Percentiles rank a stretch among this genome's conserved stretches.
Conservation (phyloP, 2,329 filamentous ascomycete genomes). For the Curvularia sp. region DNA sequence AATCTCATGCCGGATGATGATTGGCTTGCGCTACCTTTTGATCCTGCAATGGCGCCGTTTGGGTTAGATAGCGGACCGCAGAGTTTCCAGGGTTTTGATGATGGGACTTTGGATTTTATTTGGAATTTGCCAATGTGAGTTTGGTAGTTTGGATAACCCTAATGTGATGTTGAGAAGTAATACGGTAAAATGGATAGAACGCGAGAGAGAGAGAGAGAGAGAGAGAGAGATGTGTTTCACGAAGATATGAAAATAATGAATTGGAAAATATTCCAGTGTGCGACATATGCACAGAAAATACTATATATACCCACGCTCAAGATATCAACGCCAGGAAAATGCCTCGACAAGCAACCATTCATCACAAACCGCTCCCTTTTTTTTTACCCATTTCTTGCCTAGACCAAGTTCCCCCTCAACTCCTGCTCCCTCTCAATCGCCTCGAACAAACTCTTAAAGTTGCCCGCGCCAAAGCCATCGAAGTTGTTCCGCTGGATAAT, state of each 20-base stretch:
- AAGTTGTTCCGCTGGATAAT: conserved; percentile 94
- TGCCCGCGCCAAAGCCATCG: conserved; percentile 90
- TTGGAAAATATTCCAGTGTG: not conserved
- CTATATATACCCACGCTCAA: not conserved
- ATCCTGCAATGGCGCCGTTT: conserved; percentile 51
- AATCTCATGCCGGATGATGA: conserved; percentile 50
- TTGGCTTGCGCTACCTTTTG: conserved; percentile 51
- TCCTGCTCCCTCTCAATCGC: conserved; percentile 94
- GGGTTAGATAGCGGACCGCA: conserved; percentile 44
- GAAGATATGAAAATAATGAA: conserved; percentile 5
- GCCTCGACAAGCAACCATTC: not conserved
- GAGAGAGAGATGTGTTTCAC: not conserved
- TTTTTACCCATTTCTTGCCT: not conserved
- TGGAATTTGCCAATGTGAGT: conserved; percentile 49
- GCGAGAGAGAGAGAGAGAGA: not conserved
- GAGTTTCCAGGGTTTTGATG: conserved; percentile 49
- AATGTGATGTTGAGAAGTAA: not conserved
- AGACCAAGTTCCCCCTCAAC: conserved; percentile 76
- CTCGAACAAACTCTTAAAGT: conserved; percentile 95
- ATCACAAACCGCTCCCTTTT: too few relatives aligned
- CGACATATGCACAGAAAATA: not conserved
- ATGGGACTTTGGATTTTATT: conserved; percentile 51
- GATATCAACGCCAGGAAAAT: conserved; percentile 1
- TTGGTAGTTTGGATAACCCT: not conserved
- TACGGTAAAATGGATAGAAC: not conserved